Evolutionary conservation across 352 stramenopile genomes (phyloP).

Genomic region (Pythium rhizo-oryzae): DNA sequence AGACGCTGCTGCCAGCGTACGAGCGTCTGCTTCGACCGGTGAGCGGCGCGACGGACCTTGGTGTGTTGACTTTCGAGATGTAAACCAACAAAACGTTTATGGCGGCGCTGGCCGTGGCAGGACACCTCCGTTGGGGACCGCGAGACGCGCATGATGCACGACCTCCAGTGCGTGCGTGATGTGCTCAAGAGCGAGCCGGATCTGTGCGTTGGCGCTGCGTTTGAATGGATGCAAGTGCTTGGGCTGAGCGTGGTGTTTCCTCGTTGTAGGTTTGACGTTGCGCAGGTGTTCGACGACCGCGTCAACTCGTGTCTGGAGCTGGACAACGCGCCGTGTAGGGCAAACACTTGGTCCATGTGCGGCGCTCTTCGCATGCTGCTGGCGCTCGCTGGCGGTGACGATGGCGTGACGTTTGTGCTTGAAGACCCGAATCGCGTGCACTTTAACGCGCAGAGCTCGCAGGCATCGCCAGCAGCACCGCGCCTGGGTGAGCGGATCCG

Average conservation of each 20-base stretch:
- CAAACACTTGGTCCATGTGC: conserved; percentile 22
- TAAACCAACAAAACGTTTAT: no score
- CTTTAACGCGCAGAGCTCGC: conserved; percentile 5
- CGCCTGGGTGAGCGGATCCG: conserved; percentile 60
- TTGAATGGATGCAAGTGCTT: background rate
- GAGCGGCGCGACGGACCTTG: conserved; percentile 19
- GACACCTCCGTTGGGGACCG: background rate
- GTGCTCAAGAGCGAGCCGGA: conserved; percentile 17
- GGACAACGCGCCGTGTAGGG: background rate
- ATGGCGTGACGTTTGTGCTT: conserved; percentile 63
- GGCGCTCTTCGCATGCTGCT: conserved; percentile 55
- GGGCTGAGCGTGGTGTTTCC: background rate
- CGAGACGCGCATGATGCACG: conserved; percentile 12
- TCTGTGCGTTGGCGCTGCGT: conserved; percentile 11
- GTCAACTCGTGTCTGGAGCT: conserved; percentile 23
- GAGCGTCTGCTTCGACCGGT: conserved; percentile 58
- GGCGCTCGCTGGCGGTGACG: conserved; percentile 51
- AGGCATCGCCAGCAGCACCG: background rate
- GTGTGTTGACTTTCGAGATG: no score
- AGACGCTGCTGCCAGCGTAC: conserved; percentile 40
- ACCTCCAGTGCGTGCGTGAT: conserved; percentile 18
- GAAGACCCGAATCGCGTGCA: conserved; percentile 44
- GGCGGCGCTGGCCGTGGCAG: background rate
- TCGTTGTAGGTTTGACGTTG: conserved; percentile 23
- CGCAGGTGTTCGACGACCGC: conserved; percentile 17